A percentile compares a stretch with the other conserved stretches of the same genome.
phyloP scores from a whole-genome alignment of 1,284 basidiomycete genomes.

The Malassezia equina region DNA sequence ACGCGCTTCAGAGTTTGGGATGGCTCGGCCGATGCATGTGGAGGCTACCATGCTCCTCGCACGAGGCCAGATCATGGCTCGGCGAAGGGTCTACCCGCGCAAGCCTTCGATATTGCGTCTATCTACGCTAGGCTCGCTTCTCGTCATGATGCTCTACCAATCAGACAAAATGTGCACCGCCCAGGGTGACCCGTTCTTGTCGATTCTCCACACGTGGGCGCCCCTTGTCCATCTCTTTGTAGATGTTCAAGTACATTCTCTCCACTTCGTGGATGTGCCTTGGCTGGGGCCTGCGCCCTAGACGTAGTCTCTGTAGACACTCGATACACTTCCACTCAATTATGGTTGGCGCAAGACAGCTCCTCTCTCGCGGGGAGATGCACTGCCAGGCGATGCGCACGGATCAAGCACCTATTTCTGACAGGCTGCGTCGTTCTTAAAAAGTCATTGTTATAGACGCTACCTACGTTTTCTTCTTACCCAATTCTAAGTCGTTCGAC shows the following conservation, averaged over 20 bases:
- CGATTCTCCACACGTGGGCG: neutral
- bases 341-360: neutral
- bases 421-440: neutral
- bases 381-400: neutral
- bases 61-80: neutral
- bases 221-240: neutral
- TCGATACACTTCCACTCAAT: neutral
- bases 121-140: neutral
- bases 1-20: neutral
- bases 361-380: neutral
- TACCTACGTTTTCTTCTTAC: neutral
- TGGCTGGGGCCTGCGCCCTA: neutral
- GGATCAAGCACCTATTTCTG: neutral
- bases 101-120: neutral
- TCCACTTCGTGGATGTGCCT: neutral
- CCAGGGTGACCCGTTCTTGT: neutral
- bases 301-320: neutral
- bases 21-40: constrained; percentile 5
- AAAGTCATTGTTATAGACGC: neutral
- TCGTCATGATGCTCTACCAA: neutral
- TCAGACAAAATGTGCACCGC: neutral
- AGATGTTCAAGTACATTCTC: constrained; percentile 5
- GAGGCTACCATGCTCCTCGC: neutral
- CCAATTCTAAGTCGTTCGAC: neutral
- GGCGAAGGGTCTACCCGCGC: neutral